Evolutionary conservation across 2,329 filamentous ascomycete species (phyloP), one percentile per base, ranked within the genome.

Genomic region (Colletotrichum sp.): DNA sequence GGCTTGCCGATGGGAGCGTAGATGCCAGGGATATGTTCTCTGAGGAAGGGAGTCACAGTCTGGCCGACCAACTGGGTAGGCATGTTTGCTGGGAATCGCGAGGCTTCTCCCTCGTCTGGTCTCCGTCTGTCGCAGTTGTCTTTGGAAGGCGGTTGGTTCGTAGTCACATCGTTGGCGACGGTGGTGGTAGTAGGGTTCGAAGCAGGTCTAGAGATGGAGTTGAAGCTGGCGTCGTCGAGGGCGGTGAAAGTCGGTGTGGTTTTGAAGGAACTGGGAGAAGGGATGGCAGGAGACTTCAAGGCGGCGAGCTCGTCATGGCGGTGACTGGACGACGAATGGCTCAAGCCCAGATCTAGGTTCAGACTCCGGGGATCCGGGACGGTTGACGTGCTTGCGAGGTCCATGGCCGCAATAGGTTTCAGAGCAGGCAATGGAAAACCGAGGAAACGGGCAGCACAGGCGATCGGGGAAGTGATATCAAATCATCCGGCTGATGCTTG

Each of bases 21-120:
- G 79, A 97, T 90, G 75, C 92, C 91, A 4, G 96, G 96, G 64
- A 98, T 98, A 81, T 98, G 96, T 81, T 95, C 94, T 77, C 94
- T 92, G 68, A 98, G 90, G 82, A 98, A 98, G 3, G 96, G 96
- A 43, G 93, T 93, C 76, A 98, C 92, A 71, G 94, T 94, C 84
- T 95, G 91, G 79, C 92, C 90, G 76, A 94, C 93, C 70, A 95
- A 89, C 77, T 93, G 93, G 75, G 87, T 86, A 62, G 90, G 86
- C 87, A 91, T 91, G 81, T 88, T 90, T 78, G 87, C 85, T 6
- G 75, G 73, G 63, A 90, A 83, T 24, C 88, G 85, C 54, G 85
- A 84, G 68, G 83, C 83, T 75, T 87, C 86, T 76, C 86, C 85
- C 72, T 90, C 87, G 73, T 88, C 85, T 27, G 86, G 86, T 71